These are phyloP conservation scores for Botrytis aclada DNA, from an alignment of 2,329 filamentous ascomycete species.

Conservation along the genomic window DNA sequence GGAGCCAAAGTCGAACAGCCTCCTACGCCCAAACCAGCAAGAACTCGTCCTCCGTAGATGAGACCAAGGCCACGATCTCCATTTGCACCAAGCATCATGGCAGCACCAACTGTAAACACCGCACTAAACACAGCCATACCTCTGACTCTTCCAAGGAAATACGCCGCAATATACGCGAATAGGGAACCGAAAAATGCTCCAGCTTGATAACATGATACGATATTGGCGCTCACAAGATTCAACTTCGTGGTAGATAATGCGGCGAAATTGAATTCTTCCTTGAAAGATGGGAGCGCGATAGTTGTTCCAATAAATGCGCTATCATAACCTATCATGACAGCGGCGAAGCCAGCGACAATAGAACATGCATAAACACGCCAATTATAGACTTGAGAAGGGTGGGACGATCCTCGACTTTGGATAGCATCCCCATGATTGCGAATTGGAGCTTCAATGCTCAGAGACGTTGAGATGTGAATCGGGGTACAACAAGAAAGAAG, in stretches of 20 bases:
- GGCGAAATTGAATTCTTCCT: conserved; percentile 29
- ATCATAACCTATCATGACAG: conserved; percentile 33
- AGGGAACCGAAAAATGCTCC: conserved; percentile 28
- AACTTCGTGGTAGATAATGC: conserved; percentile 23
- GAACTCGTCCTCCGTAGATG: conserved; percentile 27
- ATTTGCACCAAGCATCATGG: conserved; percentile 56
- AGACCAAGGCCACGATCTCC: conserved; percentile 39
- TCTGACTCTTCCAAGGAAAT: background rate
- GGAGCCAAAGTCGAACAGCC: conserved; percentile 56
- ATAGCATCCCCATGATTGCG: conserved; percentile 26
- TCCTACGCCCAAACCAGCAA: conserved; percentile 30
- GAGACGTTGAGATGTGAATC: background rate
- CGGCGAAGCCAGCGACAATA: conserved; percentile 26
- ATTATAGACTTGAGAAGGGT: conserved; percentile 32
- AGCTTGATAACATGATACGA: conserved; percentile 32
- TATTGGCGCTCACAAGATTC: conserved; percentile 29
- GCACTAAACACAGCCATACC: conserved; percentile 59
- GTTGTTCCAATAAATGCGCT: conserved; percentile 30
- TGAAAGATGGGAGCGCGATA: conserved; percentile 30
- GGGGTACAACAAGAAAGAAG: background rate
- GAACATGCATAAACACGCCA: conserved; percentile 28
- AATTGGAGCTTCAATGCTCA: background rate
- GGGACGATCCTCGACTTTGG: conserved; percentile 31
- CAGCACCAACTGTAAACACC: conserved; percentile 68
- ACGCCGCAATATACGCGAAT: background rate